A percentile compares a stretch with the other conserved stretches of the same genome.
Evolutionary conservation across 306 rosid species (phyloP).

Genomic region (Sicyos baderoa): DNA sequence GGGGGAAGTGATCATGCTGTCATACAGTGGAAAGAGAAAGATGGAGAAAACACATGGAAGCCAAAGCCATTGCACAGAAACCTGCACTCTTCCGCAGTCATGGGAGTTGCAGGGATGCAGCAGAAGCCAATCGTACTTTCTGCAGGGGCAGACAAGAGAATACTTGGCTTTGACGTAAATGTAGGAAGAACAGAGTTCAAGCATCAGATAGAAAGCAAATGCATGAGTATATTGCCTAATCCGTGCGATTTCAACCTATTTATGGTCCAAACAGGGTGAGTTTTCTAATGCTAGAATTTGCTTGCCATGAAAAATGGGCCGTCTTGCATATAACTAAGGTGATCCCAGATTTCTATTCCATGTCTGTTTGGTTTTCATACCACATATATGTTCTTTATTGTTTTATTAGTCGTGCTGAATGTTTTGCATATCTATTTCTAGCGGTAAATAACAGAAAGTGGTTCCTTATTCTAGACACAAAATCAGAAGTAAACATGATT

Average conservation of each 20-base stretch:
- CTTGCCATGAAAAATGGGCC: neutral
- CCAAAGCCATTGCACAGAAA: conserved; percentile 72
- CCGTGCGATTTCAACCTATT: conserved; percentile 76
- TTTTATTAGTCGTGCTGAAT: neutral
- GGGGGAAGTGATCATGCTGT: conserved; percentile 96
- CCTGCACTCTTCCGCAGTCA: conserved; percentile 88
- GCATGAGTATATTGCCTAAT: conserved; percentile 76
- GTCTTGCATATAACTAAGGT: neutral
- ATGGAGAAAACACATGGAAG: conserved; percentile 58
- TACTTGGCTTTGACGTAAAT: conserved; percentile 57
- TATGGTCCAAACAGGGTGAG: conserved; percentile 82
- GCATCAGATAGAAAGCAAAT: conserved; percentile 90
- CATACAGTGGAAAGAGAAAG: conserved; percentile 69
- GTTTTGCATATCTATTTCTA: neutral
- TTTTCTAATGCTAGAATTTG: conserved; percentile 17
- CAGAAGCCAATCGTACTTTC: conserved; percentile 78
- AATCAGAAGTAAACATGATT: conserved; percentile 9
- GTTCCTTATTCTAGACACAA: neutral
- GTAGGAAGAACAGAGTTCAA: conserved; percentile 65
- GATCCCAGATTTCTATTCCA: neutral
- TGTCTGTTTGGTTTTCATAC: conserved; percentile 2
- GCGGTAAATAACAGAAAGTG: neutral
- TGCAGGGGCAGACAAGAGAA: conserved; percentile 85
- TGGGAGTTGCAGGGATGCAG: conserved; percentile 93
- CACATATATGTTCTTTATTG: neutral